Evolutionary conservation across 345 rosid genomes (phyloP).

Genomic region (Nasturtium officinale): DNA sequence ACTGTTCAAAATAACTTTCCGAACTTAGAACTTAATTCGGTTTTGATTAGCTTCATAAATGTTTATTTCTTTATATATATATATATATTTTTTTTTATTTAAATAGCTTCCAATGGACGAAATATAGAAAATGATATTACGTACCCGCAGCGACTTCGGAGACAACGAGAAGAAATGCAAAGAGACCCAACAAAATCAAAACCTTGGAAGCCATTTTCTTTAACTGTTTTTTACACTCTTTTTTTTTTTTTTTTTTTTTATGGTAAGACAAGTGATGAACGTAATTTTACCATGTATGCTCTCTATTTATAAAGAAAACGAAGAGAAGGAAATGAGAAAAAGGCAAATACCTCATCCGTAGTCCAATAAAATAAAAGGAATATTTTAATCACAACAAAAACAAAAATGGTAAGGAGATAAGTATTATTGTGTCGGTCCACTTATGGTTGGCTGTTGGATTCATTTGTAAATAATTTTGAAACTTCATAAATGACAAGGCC

Average conservation of each 20-base stretch:
- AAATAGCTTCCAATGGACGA: background rate
- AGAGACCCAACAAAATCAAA: slow-evolving; percentile 37
- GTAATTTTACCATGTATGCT: background rate
- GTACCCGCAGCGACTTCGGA: slow-evolving; percentile 32
- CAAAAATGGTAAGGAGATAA: background rate
- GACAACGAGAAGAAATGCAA: slow-evolving; percentile 31
- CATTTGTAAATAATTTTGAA: slow-evolving; percentile 17
- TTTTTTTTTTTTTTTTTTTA: too few relatives aligned
- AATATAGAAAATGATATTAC: background rate
- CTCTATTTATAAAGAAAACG: slow-evolving; percentile 15
- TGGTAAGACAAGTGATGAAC: slow-evolving; percentile 17
- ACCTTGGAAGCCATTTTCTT: slow-evolving; percentile 36
- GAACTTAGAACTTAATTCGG: too few relatives aligned
- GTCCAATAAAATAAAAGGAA: background rate
- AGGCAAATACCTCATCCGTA: slow-evolving; percentile 8
- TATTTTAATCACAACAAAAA: background rate
- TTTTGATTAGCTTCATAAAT: background rate
- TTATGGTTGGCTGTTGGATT: slow-evolving; percentile 30
- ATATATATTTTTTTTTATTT: too few relatives aligned
- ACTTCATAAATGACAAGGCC: slow-evolving; percentile 27
- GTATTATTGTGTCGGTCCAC: slow-evolving; percentile 18
- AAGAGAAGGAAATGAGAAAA: slow-evolving; percentile 16
- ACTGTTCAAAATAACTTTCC: too few relatives aligned
- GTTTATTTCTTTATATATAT: too few relatives aligned
- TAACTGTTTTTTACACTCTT: background rate